phyloP scores from a whole-genome alignment of 83 land plant species.

The Diphasiastrum complanatum region DNA sequence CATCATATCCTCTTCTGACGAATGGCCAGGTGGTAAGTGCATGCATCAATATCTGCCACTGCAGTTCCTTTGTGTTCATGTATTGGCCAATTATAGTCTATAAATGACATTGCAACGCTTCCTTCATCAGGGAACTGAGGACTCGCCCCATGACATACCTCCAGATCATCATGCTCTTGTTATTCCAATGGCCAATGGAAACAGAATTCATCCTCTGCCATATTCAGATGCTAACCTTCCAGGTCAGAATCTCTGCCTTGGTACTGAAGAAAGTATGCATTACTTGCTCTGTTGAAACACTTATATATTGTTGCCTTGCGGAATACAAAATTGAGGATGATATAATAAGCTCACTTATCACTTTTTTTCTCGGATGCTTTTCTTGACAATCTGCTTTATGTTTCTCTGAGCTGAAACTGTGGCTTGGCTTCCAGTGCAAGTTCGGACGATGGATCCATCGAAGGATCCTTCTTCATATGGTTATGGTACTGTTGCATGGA shows the following conservation, averaged over 20 bases:
- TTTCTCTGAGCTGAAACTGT: no score
- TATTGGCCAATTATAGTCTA: no score
- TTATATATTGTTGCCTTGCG: slow-evolving; percentile 40
- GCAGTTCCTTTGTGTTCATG: no score
- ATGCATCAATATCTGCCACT: no score
- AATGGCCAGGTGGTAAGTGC: no score
- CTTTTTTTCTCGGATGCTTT: no score
- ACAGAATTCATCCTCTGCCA: slow-evolving; percentile 55
- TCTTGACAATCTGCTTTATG: no score
- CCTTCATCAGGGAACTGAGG: no score
- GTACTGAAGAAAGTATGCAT: slow-evolving; percentile 2
- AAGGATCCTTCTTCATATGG: slow-evolving; percentile 69
- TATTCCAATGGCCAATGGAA: slow-evolving; percentile 42
- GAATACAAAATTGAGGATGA: slow-evolving; percentile 15
- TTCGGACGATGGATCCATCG: slow-evolving; percentile 48
- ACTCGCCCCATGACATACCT: slow-evolving; percentile 44
- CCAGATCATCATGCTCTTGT: slow-evolving; percentile 63
- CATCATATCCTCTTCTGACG: no score
- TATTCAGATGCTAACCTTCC: slow-evolving; percentile 35
- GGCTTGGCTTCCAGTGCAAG: neutral
- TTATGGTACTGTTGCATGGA: slow-evolving; percentile 82
- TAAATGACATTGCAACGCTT: no score
- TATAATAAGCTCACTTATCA: neutral
- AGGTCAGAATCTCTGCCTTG: slow-evolving; percentile 25
- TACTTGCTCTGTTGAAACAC: neutral